phyloP scores from a whole-genome alignment of 1,284 basidiomycete species.

The Ganoderma sp. region DNA sequence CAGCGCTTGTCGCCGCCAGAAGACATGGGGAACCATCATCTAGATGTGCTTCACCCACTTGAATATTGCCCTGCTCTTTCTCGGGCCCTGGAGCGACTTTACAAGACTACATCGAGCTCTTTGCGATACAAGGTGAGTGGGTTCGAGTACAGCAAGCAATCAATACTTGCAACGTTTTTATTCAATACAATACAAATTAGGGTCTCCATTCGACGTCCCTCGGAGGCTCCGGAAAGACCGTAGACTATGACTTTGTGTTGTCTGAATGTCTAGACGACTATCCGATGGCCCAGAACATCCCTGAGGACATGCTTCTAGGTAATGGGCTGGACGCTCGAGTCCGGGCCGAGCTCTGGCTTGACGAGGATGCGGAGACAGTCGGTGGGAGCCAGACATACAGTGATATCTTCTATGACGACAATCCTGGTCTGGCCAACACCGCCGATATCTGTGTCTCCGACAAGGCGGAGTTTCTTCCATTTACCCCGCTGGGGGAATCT shows the following conservation, averaged over 20 bases:
- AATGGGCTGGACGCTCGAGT: constrained; percentile 17
- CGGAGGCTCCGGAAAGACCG: background rate
- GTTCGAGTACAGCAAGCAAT: background rate
- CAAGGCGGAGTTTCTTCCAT: constrained; percentile 8
- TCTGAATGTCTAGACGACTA: constrained; percentile 16
- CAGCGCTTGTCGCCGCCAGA: background rate
- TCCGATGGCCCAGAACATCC: background rate
- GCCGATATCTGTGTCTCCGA: constrained; percentile 15
- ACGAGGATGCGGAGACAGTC: constrained; percentile 25
- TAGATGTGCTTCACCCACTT: constrained; percentile 31
- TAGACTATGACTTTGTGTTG: constrained; percentile 16
- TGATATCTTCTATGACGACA: constrained; percentile 17
- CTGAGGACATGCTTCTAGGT: background rate
- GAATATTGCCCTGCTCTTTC: constrained; percentile 45
- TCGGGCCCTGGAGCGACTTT: constrained; percentile 55
- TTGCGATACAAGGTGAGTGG: constrained; percentile 57
- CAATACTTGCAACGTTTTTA: no score
- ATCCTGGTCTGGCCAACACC: constrained; percentile 1
- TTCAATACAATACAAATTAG: background rate
- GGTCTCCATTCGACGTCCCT: background rate
- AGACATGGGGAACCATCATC: background rate
- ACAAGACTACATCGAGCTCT: constrained; percentile 49
- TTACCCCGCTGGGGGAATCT: constrained; percentile 14
- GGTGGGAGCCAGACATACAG: constrained; percentile 18
- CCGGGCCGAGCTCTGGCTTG: constrained; percentile 20